Evolutionary conservation across 352 stramenopile genomes (phyloP), one percentile per base, ranked within the genome.

Genomic region (Phytophthora lateralis): DNA sequence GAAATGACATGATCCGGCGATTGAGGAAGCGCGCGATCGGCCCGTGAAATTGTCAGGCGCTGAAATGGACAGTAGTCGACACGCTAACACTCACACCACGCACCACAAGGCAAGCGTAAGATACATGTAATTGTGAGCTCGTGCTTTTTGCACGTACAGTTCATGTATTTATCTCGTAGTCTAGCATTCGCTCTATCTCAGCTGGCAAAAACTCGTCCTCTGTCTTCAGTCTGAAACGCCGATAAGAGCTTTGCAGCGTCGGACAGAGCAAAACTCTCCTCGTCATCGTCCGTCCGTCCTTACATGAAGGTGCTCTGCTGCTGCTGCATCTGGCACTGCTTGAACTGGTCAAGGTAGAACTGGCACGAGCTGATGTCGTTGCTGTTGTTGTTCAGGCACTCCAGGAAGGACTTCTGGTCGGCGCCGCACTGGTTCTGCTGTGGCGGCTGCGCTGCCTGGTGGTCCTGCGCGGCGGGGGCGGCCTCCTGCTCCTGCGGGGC

Each of bases 271-370:
- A 30, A 44, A 24, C 17, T 45, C 27, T 9, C 2, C 11, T 43
- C 20, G 3, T 29, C 39, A 17, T 49, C 46, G 14, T 18, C 8
- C 11, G 35, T 41, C 12, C 32, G 26, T 38, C 9, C 21, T 75
- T 89, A 91, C 76, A 84, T 63, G 78, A 82, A 92, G 38, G 76
- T 60, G 59, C 69, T 87, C 61, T 85, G 71, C 76, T 93, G 71
- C 76, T 93, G 88, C 45, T 91, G 69, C 68, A 85, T 58, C 81
- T 78, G 66, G 85, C 86, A 95, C 65, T 88, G 70, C 77, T 93
- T 93, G 75, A 91, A 91, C 66, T 90, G 78, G 66, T 96, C 86
- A 49, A 96, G 79, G 64, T 93, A 95, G 70, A 91, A 96, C 68
- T 96, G 86, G 75, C 88, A 96, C 39, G 85, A 71, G 63, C 74